phyloP scores from a whole-genome alignment of 257 asterid species.

The Solanum clarkiae region DNA sequence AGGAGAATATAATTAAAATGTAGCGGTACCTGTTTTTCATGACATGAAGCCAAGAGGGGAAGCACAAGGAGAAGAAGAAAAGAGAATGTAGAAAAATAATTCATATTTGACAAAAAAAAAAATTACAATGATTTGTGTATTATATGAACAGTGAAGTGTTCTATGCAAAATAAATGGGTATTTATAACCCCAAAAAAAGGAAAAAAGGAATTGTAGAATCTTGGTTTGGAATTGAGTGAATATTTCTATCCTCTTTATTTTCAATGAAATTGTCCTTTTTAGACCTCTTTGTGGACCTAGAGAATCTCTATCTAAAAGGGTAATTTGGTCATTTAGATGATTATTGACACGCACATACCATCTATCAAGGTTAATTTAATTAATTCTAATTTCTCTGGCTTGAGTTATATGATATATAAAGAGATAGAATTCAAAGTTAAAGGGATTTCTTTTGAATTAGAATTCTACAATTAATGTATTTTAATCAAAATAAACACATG shows the following conservation, averaged over 20 bases:
- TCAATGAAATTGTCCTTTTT: background rate
- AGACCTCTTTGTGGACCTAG: constrained; percentile 1
- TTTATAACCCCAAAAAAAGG: constrained; percentile 7
- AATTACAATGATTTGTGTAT: background rate
- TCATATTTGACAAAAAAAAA: constrained; percentile 12
- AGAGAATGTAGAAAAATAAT: constrained; percentile 6
- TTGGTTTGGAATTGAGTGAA: background rate
- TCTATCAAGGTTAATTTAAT: background rate
- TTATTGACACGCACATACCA: background rate
- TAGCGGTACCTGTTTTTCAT: constrained; percentile 36
- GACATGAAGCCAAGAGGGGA: constrained; percentile 40
- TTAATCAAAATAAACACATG: background rate
- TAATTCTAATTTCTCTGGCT: background rate
- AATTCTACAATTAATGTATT: background rate
- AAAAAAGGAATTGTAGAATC: constrained; percentile 1
- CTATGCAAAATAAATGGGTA: constrained; percentile 4
- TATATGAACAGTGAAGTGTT: background rate
- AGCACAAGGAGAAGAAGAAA: constrained; percentile 25
- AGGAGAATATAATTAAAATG: background rate
- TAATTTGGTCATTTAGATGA: background rate
- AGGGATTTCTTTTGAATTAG: background rate
- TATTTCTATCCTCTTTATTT: background rate
- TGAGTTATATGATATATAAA: background rate
- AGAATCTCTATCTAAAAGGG: background rate
- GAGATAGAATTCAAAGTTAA: background rate